These are phyloP conservation scores for Glycine latifolia DNA, from an alignment of 306 rosid genomes.

Conservation along the genomic window DNA sequence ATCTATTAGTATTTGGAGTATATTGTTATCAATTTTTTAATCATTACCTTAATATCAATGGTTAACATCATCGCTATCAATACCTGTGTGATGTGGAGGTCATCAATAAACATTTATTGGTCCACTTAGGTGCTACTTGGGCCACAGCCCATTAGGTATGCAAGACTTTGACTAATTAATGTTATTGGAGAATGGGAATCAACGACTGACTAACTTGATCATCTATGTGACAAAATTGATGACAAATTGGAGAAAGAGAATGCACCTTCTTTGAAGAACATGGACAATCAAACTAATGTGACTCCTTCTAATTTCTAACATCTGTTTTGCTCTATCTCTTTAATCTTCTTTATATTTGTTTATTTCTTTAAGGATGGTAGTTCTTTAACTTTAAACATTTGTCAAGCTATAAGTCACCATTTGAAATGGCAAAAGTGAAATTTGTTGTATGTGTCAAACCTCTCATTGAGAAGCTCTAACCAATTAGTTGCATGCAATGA, in stretches of 20 bases:
- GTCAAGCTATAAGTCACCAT: conserved; percentile 19
- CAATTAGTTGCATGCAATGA: conserved; percentile 17
- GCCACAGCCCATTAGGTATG: conserved; percentile 41
- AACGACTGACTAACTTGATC: conserved; percentile 18
- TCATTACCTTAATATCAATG: not conserved
- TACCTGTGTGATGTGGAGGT: conserved; percentile 15
- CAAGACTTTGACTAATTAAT: conserved; percentile 37
- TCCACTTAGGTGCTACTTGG: conserved; percentile 39
- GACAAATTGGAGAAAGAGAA: conserved; percentile 40
- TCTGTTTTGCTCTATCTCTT: not conserved
- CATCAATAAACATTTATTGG: conserved; percentile 28
- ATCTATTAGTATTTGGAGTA: too few relatives aligned
- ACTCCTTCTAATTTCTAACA: not conserved
- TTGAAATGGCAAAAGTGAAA: conserved; percentile 1
- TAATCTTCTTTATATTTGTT: not conserved
- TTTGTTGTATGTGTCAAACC: conserved; percentile 15
- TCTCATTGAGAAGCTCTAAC: conserved; percentile 3
- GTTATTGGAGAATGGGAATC: conserved; percentile 37
- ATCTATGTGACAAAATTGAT: conserved; percentile 43
- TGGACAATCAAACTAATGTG: conserved; percentile 26
- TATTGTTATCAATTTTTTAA: not conserved
- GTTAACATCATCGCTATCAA: not conserved
- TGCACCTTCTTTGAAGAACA: not conserved
- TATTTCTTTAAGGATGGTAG: not conserved
- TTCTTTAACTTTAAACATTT: conserved; percentile 21